Evolutionary conservation across 352 stramenopile species (phyloP).

Genomic region (Thalassiosira hispida): DNA sequence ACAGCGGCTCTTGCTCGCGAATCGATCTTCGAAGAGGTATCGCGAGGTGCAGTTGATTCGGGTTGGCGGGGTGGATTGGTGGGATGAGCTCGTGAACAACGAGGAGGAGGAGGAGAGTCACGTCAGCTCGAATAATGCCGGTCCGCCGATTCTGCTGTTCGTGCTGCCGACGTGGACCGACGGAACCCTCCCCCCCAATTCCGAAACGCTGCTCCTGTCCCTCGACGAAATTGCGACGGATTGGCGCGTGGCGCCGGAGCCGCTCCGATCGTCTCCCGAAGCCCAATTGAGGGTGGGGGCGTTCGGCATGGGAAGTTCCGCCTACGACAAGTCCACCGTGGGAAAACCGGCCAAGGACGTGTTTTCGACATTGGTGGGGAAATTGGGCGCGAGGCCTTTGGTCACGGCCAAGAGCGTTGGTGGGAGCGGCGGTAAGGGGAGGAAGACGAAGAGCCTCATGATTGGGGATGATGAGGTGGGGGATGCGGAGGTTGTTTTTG

Average conservation of each 20-base stretch:
- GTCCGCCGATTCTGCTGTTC: slow-evolving; percentile 62
- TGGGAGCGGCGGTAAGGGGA: not conserved
- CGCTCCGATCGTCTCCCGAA: slow-evolving; percentile 38
- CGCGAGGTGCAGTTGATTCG: slow-evolving; percentile 44
- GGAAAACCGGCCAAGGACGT: slow-evolving; percentile 75
- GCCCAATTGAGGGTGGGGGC: slow-evolving; percentile 51
- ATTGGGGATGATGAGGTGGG: slow-evolving; percentile 73
- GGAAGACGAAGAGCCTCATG: slow-evolving; percentile 43
- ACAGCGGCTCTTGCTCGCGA: slow-evolving; percentile 8
- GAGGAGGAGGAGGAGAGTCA: slow-evolving; percentile 45
- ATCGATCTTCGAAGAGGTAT: slow-evolving; percentile 8
- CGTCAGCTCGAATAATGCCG: not conserved
- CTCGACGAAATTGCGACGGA: slow-evolving; percentile 68
- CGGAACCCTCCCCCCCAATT: slow-evolving; percentile 59
- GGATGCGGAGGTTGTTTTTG: slow-evolving; percentile 67
- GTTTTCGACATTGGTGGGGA: slow-evolving; percentile 52
- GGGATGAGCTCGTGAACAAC: slow-evolving; percentile 82
- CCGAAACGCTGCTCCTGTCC: slow-evolving; percentile 39
- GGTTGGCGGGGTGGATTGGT: slow-evolving; percentile 79
- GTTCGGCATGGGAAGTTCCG: slow-evolving; percentile 80
- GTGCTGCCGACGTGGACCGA: slow-evolving; percentile 74
- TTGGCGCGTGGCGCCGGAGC: slow-evolving; percentile 77
- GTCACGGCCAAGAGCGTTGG: slow-evolving; percentile 30
- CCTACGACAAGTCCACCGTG: slow-evolving; percentile 74
- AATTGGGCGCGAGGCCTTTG: slow-evolving; percentile 61